Base-by-base conservation (phyloP, 192 early-diverging fungal genomes). In the Backusella morwellensis region DNA sequence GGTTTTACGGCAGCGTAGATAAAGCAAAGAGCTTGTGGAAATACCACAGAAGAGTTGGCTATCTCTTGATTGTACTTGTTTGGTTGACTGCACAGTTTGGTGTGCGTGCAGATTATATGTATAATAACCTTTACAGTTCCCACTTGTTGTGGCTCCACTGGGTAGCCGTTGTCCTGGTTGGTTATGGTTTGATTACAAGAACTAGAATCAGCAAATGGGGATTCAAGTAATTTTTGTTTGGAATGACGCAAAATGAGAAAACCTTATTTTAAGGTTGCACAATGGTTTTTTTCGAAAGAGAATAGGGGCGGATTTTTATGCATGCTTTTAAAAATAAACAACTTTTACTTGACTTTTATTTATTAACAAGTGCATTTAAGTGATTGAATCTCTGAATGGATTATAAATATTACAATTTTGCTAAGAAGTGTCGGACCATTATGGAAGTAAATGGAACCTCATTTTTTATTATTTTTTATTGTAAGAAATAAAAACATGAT, bases 1-100 rank as follows among this genome's bases (percentile, higher is more conserved):
- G 50, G 17, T 4, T 81, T 14, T 78, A 75, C 40, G 84, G 84
- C 4, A 77, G 78, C 4, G 74, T 74, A 6, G 8, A 42, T 6
- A 68, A 76, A 35, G 81, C 84, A 7, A 81, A 77, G 50, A 66
- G 38, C 2, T 42, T 85, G 12, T 85, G 77, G 71, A 85, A 83
- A 35, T 85, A 83, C 63, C 84, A 85, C 68, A 47, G 84, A 6
- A 38, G 81, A 44, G 74, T 76, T 29, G 84, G 84, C 6, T 85
- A 85, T 54, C 2, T 83, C 0, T 9, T 82, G 12, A 59, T 85
- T 23, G 6, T 75, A 9, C 68, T 85, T 4, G 38, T 78, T 17
- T 85, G 76, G 76, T 32, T 75, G 2, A 85, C 84, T 1, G 84
- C 81, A 35, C 74, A 83, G 14, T 74, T 80, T 19, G 84, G 84